phyloP scores from a whole-genome alignment of 768 basidiomycete genomes.

The Myochromella boudieri region DNA sequence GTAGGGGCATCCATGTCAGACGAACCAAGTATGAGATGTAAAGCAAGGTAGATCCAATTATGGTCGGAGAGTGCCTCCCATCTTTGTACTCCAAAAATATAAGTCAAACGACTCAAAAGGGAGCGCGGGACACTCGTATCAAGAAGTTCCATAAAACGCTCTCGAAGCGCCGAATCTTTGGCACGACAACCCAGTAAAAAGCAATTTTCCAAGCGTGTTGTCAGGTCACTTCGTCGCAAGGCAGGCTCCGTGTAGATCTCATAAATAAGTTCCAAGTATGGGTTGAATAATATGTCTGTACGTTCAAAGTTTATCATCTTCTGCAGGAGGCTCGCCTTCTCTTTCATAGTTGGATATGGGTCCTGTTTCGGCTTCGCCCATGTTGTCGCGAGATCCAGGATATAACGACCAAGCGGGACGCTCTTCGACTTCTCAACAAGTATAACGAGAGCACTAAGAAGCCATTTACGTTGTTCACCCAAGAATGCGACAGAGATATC shows the following conservation, averaged over 20 bases:
- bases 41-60: constrained; percentile 91
- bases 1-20: constrained; percentile 42
- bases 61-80: constrained; percentile 93
- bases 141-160: constrained; percentile 85
- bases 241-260: constrained; percentile 90
- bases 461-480: constrained; percentile 81
- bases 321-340: constrained; percentile 86
- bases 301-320: constrained; percentile 89
- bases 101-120: constrained; percentile 78
- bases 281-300: constrained; percentile 75
- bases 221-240: constrained; percentile 89
- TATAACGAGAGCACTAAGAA: constrained; percentile 74
- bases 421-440: constrained; percentile 92
- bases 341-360: constrained; percentile 89
- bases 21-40: constrained; percentile 82
- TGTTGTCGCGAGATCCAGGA: constrained; percentile 81
- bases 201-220: constrained; percentile 87
- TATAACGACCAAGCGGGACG: constrained; percentile 71
- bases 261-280: constrained; percentile 86
- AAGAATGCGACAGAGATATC: constrained; percentile 78
- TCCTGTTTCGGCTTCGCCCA: constrained; percentile 92
- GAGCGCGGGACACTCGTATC: constrained; percentile 87
- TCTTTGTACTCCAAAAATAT: constrained; percentile 88
- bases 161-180: constrained; percentile 74
- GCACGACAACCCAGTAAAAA: constrained; percentile 92